Conservation (phyloP, 345 rosid genomes). For the Acer yangbiense region DNA sequence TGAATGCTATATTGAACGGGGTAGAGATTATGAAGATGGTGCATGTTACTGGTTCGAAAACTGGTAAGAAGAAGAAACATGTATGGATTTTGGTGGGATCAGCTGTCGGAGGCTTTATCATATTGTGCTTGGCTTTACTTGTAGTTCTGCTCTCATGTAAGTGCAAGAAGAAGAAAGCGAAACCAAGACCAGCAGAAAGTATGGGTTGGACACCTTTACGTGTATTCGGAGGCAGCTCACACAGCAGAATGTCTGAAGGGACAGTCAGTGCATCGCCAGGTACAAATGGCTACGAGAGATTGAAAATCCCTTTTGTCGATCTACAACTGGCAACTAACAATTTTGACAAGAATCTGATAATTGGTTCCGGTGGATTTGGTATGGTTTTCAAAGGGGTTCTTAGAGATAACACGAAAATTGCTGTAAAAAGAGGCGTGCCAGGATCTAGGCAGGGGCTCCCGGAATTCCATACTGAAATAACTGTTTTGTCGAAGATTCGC, state of each 20-base stretch:
- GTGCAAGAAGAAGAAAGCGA: slow-evolving; percentile 48
- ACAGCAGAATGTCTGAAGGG: slow-evolving; percentile 70
- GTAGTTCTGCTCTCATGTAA: slow-evolving; percentile 35
- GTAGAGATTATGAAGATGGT: slow-evolving; percentile 86
- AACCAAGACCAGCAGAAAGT: slow-evolving; percentile 58
- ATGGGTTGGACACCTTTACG: slow-evolving; percentile 81
- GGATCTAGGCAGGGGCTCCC: slow-evolving; percentile 98
- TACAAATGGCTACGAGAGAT: slow-evolving; percentile 56
- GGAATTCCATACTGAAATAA: slow-evolving; percentile 88
- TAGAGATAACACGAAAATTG: slow-evolving; percentile 73
- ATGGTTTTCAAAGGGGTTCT: slow-evolving; percentile 89
- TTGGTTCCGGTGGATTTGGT: slow-evolving; percentile 95
- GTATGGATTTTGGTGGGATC: slow-evolving; percentile 59
- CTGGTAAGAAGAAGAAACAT: slow-evolving; percentile 39
- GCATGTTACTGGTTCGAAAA: slow-evolving; percentile 26
- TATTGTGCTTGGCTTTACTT: slow-evolving; percentile 38
- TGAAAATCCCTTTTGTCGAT: slow-evolving; percentile 79
- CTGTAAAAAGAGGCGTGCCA: slow-evolving; percentile 87
- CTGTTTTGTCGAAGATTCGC: slow-evolving; percentile 77
- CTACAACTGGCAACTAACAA: slow-evolving; percentile 69
- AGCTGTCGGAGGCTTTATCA: slow-evolving; percentile 59
- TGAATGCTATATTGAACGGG: slow-evolving; percentile 84
- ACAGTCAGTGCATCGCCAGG: slow-evolving; percentile 64
- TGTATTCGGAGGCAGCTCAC: slow-evolving; percentile 68
- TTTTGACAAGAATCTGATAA: slow-evolving; percentile 65